Evolutionary conservation across 202 grass and related monocot genomes (phyloP).

Genomic region (Setaria viridis): DNA sequence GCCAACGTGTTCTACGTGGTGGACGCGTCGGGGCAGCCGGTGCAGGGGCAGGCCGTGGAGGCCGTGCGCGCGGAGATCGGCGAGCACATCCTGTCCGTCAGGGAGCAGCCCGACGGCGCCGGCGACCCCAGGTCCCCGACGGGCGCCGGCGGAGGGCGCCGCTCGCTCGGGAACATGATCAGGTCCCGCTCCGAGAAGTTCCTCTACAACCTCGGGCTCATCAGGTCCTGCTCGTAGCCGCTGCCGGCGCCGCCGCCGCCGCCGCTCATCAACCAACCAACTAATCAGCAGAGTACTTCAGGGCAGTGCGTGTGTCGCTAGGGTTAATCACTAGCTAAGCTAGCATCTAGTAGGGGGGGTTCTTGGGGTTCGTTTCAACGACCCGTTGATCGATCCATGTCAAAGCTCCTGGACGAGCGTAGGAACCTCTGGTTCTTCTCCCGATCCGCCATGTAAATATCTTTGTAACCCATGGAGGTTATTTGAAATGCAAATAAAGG

Average conservation of each 20-base stretch:
- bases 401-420: conserved; percentile 25
- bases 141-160: conserved; percentile 36
- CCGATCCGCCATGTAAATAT: conserved; percentile 30
- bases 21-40: conserved; percentile 75
- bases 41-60: conserved; percentile 63
- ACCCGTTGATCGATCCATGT: conserved; percentile 41
- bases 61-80: conserved; percentile 77
- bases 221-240: conserved; percentile 73
- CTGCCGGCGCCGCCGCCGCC: background rate
- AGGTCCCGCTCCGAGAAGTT: conserved; percentile 98
- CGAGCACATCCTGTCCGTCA: conserved; percentile 60
- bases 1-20: conserved; percentile 85
- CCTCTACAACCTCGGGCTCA: conserved; percentile 85
- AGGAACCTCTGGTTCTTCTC: background rate
- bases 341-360: background rate
- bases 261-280: background rate
- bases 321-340: conserved; percentile 15
- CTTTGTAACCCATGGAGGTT: too few relatives aligned
- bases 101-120: conserved; percentile 30
- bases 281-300: conserved; percentile 14
- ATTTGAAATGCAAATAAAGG: too few relatives aligned
- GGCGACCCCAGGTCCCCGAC: conserved; percentile 50
- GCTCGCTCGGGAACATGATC: conserved; percentile 85
- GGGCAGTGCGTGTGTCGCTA: background rate
- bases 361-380: conserved; percentile 10